Base-by-base conservation (phyloP, 2,329 filamentous ascomycete species). In the Nakataea oryzae region DNA sequence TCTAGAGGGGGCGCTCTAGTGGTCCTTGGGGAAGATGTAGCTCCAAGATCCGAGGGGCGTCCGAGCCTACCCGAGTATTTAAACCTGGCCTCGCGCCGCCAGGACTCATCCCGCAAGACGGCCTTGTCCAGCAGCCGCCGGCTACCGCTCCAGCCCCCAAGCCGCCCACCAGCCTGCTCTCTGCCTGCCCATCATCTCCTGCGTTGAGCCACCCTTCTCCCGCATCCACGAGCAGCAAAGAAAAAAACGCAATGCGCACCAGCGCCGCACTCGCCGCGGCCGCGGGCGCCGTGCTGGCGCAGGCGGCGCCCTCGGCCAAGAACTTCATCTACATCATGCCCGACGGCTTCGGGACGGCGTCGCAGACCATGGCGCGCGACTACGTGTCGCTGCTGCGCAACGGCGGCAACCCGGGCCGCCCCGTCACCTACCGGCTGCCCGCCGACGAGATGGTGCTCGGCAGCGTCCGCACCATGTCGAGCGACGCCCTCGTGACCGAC, bases 401-500 rank as follows among this genome's bases (percentile, higher is more conserved):
- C 54, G 67, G 65, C 26, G 65, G 65, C 57, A 68, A 68, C 57
- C 41, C 59, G 17, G 28, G 32, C 24, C n/a, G 28, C 28, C 47
- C 59, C 5, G 66, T 66, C 50, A 66, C 63, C 61, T 62, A 65
- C 58, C 64, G 66, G 62, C 65, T 68, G 13, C 61, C 65, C 13
- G 65, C 65, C 21, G 67, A 69, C 57, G 64, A 66, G 59, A 62
- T 69, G 65, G 67, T 67, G 60, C 68, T 73, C 28, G 72, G 72
- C 47, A 70, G 68, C 41, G 67, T 71, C 28, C 68, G 70, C 14
- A 71, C 70, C 27, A 65, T 63, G 7, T 62, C 70, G 26, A 70
- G 67, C 62, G 64, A 76, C 65, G 73, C 73, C 32, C 65, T 76
- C 12, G 71, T 76, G 50, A 75, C 75, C 8, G 75, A 76, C 61